Evolutionary conservation across 2,329 filamentous ascomycete genomes (phyloP), one percentile per base, ranked within the genome.

Genomic region (Ophiostoma triangulosporum): DNA sequence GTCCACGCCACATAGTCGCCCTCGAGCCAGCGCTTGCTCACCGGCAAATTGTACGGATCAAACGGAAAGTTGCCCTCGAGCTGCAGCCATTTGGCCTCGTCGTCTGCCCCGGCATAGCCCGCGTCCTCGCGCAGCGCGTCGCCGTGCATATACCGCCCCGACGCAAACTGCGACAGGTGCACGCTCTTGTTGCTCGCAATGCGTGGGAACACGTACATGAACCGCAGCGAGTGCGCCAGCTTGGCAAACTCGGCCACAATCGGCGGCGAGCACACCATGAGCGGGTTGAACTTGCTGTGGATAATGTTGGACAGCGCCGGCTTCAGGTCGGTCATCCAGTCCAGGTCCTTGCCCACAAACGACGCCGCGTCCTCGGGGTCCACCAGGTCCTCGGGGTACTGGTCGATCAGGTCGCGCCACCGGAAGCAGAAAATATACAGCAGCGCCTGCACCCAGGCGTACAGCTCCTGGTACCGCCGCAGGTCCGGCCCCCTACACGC

Each of bases 341-440:
- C 75, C 40, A 95, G 80, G 54, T 94, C 86, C 59, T 84, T 81
- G 3, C 82, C 76, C 17, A 81, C 69, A 60, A 79, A 83, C 1
- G 76, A 78, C 1, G 74, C 70, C 11, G 73, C 70, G 56, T 84
- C 80, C 55, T 79, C 84, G 58, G 72, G 78, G 68, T 79, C 85
- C 54, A 78, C 76, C 57, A 69, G 73, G 56, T 81, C 75, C 57
- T 81, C 75, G 1, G 78, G 72, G 3, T 76, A 77, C 1, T 78
- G 76, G 20, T 78, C 73, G 54, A 88, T 84, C 48, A 98, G 74
- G 63, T 97, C 91, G 57, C 88, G 84, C 93, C 93, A 98, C 53
- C 93, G 83, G 73, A 98, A 98, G 72, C 93, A 98, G 64, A 95
- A 96, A 56, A 95, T 91, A 70, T 96, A 96, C 24, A 96, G 77